Percentiles rank a stretch among this genome's conserved stretches.
Conservation (phyloP, 345 rosid species). For the Pugionium cornutum region DNA sequence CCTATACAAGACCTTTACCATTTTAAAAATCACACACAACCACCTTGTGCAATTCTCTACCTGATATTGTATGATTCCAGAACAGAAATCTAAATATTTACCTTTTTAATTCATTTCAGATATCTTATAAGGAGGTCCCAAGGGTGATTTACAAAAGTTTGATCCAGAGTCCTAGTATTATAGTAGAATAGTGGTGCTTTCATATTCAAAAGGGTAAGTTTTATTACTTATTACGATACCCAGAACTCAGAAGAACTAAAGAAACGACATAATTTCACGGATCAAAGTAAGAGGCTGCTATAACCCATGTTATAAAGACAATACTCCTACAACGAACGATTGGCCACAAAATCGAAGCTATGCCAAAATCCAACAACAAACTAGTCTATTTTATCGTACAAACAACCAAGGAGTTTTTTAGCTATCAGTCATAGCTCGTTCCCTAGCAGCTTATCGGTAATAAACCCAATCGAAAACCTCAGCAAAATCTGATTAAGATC, state of each 20-base stretch:
- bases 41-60: background rate
- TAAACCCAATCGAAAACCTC: conserved; percentile 4
- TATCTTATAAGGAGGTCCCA: background rate
- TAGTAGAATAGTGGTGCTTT: no score
- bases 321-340: background rate
- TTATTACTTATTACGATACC: background rate
- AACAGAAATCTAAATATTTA: background rate
- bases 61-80: background rate
- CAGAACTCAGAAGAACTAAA: conserved; percentile 2
- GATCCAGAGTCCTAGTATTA: background rate
- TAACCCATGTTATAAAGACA: background rate
- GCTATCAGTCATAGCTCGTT: conserved; percentile 29
- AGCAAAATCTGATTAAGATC: conserved; percentile 10
- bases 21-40: background rate
- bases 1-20: background rate
- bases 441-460: conserved; percentile 15
- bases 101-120: background rate
- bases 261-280: conserved; percentile 20
- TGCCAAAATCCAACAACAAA: conserved; percentile 1
- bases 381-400: background rate
- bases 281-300: conserved; percentile 8
- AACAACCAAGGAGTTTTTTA: background rate
- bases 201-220: background rate
- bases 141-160: background rate
- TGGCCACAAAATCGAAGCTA: conserved; percentile 6